Evolutionary conservation across 331 rosid species (phyloP).

Genomic region (Cucumis variabilis): DNA sequence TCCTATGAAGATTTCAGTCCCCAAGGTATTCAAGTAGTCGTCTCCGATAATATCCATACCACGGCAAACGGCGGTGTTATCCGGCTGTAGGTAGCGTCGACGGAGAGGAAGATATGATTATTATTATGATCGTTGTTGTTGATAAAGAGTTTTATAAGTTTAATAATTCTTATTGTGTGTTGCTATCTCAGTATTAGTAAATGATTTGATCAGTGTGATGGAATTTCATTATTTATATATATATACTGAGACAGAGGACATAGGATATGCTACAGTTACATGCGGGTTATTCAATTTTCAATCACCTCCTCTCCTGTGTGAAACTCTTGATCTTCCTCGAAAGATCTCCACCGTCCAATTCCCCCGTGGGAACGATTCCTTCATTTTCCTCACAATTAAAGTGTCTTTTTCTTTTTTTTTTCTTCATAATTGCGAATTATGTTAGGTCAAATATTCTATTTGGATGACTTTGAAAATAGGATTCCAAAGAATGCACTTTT

Average conservation of each 20-base stretch:
- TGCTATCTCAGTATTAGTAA: not conserved
- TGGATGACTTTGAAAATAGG: not conserved
- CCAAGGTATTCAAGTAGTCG: constrained; percentile 75
- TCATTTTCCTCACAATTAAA: not conserved
- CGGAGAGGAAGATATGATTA: not conserved
- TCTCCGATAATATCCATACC: constrained; percentile 71
- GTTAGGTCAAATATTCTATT: not conserved
- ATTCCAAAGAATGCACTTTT: too few species aligned
- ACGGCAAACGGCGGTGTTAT: not conserved
- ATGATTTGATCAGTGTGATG: not conserved
- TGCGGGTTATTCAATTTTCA: not conserved
- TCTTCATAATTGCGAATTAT: too few species aligned
- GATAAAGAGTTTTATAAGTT: not conserved
- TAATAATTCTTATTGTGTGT: not conserved
- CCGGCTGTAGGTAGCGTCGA: constrained; percentile 1
- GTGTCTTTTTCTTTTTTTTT: too few species aligned
- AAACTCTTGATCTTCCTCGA: constrained; percentile 7
- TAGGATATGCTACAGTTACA: not conserved
- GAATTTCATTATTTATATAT: not conserved
- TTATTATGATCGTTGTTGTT: too few species aligned
- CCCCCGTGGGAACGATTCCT: not conserved
- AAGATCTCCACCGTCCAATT: constrained; percentile 17
- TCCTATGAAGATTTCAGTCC: constrained; percentile 68
- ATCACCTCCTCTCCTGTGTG: not conserved
- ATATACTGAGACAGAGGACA: not conserved